These are phyloP conservation scores for Yamadazyma buinensis DNA, from an alignment of 1,139 yeast genomes.

Conservation along the genomic window DNA sequence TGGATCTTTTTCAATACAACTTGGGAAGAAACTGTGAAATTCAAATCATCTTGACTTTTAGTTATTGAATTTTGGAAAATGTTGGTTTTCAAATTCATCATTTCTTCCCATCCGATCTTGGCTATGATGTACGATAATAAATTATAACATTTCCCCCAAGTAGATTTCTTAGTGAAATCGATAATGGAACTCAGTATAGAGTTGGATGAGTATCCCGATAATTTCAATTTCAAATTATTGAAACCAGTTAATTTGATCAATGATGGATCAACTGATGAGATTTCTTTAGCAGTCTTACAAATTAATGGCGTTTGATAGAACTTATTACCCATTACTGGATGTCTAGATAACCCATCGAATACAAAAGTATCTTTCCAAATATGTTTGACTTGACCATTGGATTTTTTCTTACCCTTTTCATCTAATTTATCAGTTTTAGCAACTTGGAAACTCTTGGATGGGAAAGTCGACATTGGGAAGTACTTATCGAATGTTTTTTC, in stretches of 20 bases:
- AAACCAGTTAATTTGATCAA: constrained; percentile 31
- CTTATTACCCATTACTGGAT: constrained; percentile 32
- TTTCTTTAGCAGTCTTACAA: constrained; percentile 29
- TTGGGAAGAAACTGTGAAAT: not conserved
- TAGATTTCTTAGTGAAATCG: constrained; percentile 33
- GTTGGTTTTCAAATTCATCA: constrained; percentile 21
- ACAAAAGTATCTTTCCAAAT: constrained; percentile 33
- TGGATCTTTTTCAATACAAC: constrained; percentile 19
- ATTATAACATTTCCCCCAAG: constrained; percentile 45
- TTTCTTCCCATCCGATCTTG: constrained; percentile 38
- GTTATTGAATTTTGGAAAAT: constrained; percentile 8
- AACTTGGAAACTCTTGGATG: not conserved
- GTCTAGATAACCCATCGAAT: constrained; percentile 30
- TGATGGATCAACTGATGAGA: constrained; percentile 35
- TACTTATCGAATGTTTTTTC: constrained; percentile 28
- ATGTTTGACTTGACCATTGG: constrained; percentile 24
- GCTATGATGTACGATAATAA: constrained; percentile 36
- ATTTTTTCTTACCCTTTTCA: not conserved
- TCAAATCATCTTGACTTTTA: not conserved
- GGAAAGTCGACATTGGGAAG: constrained; percentile 29
- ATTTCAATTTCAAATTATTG: constrained; percentile 20
- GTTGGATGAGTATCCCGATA: constrained; percentile 35
- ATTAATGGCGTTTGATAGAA: constrained; percentile 37
- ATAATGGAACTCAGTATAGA: constrained; percentile 24
- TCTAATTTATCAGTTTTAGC: not conserved